Evolutionary conservation across 345 rosid genomes (phyloP).

Genomic region (Eucalyptus tenuipes): DNA sequence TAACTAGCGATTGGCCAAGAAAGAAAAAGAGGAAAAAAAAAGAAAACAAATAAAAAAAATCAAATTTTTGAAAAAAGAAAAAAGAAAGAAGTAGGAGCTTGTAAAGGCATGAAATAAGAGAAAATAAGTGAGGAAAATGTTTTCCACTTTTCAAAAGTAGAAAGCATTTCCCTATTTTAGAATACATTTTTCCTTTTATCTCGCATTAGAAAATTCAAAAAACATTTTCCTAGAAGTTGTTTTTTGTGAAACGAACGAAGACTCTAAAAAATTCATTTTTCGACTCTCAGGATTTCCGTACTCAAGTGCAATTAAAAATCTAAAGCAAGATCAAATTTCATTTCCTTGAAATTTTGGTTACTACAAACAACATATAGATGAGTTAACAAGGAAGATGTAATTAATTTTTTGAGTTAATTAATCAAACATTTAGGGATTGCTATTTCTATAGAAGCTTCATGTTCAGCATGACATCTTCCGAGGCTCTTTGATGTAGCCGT

Average conservation of each 20-base stretch:
- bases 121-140: no score
- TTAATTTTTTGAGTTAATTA: neutral
- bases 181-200: no score
- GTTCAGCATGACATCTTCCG: neutral
- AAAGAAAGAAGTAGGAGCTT: no score
- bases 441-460: neutral
- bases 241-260: accelerated
- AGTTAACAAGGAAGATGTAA: neutral
- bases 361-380: neutral
- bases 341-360: neutral
- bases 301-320: neutral
- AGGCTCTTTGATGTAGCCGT: neutral
- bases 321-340: neutral
- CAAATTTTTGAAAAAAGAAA: no score
- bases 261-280: neutral
- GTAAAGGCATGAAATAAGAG: no score
- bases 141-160: no score
- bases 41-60: no score
- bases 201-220: no score
- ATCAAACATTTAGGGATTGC: neutral
- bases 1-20: accelerated
- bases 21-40: no score
- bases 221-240: no score
- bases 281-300: neutral
- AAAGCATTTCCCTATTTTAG: no score